Conservation (phyloP, 768 basidiomycete genomes). For the Leccinum variicolor region DNA sequence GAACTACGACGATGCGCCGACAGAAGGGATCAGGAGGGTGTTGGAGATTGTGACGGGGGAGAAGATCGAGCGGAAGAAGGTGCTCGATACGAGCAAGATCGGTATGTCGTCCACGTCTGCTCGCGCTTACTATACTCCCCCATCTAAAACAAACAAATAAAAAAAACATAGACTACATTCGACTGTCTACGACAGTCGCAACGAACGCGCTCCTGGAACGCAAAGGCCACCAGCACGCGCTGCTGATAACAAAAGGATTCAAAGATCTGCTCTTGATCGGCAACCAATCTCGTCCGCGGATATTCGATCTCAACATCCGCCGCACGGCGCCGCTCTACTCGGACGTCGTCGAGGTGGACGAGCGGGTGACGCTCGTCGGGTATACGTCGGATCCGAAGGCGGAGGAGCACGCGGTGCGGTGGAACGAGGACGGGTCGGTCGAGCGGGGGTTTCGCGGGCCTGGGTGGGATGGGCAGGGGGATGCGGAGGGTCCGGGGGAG, state of each 20-base stretch:
- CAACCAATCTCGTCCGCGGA: slow-evolving; percentile 91
- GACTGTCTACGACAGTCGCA: slow-evolving; percentile 91
- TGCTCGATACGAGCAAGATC: slow-evolving; percentile 76
- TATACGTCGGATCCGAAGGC: slow-evolving; percentile 87
- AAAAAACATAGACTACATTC: slow-evolving; percentile 70
- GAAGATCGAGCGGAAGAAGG: slow-evolving; percentile 59
- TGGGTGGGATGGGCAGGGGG: slow-evolving; percentile 68
- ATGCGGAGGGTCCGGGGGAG: slow-evolving; percentile 77
- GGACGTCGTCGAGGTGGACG: slow-evolving; percentile 64
- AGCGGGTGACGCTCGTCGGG: slow-evolving; percentile 91
- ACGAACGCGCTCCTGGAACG: slow-evolving; percentile 95
- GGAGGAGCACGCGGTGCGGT: slow-evolving; percentile 72
- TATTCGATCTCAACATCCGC: slow-evolving; percentile 92
- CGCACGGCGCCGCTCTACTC: slow-evolving; percentile 76
- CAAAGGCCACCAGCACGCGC: slow-evolving; percentile 87
- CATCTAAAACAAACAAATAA: not conserved
- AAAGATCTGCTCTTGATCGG: slow-evolving; percentile 90
- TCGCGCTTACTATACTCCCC: not conserved
- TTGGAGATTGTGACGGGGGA: slow-evolving; percentile 73
- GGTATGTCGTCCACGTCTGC: slow-evolving; percentile 40
- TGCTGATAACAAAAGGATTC: slow-evolving; percentile 90
- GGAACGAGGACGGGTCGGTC: slow-evolving; percentile 68
- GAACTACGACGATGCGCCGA: slow-evolving; percentile 91
- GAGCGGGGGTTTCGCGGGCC: slow-evolving; percentile 67
- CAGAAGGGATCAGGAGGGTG: slow-evolving; percentile 87